Conservation (phyloP, 2,329 filamentous ascomycete genomes). For the Penicillium concentricum region DNA sequence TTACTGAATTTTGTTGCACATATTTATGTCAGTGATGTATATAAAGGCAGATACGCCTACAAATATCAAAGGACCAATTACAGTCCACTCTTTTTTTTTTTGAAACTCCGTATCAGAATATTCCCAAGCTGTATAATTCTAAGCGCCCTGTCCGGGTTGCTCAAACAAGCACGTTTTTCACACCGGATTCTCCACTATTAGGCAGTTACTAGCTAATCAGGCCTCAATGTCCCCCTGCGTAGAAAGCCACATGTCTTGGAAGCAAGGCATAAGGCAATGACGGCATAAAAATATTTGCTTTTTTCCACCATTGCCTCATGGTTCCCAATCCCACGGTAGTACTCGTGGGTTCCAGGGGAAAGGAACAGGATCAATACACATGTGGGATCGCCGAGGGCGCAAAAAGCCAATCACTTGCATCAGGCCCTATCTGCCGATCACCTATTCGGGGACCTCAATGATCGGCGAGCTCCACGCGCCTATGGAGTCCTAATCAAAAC, state of each 20-base stretch:
- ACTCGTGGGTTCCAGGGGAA: not conserved
- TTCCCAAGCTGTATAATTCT: not conserved
- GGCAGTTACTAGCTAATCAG: not conserved
- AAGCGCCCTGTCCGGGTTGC: no score
- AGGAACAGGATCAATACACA: not conserved
- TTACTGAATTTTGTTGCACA: not conserved
- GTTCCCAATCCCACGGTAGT: conserved; percentile 1
- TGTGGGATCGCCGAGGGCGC: not conserved
- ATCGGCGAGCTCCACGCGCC: not conserved
- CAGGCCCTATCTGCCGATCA: not conserved
- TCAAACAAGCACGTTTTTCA: no score
- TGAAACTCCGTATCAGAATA: not conserved
- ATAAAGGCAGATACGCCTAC: not conserved
- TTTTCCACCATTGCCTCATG: not conserved
- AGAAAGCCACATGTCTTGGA: not conserved
- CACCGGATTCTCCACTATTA: not conserved
- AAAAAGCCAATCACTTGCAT: not conserved
- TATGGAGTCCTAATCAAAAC: not conserved
- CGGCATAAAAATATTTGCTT: not conserved
- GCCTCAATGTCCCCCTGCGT: not conserved
- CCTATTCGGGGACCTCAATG: not conserved
- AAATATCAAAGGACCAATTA: not conserved
- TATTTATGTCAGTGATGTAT: not conserved
- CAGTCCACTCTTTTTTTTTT: not conserved
- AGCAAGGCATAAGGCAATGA: not conserved